These are phyloP conservation scores for Leccinum incarnatum DNA, from an alignment of 768 basidiomycete genomes.

Conservation along the genomic window DNA sequence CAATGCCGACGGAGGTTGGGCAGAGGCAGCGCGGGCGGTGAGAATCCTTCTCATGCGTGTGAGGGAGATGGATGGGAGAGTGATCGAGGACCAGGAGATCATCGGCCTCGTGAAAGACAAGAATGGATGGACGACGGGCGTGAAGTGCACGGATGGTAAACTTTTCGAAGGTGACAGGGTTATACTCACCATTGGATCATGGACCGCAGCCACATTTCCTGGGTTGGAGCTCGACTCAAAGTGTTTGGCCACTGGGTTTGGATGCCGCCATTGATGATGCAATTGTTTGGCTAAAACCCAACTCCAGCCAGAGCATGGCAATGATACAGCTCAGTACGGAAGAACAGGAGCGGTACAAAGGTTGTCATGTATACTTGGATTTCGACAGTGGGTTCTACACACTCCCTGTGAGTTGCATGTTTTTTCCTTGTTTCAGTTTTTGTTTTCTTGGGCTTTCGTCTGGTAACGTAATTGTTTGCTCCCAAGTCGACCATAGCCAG, in stretches of 20 bases:
- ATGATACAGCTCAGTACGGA: constrained; percentile 71
- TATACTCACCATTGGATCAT: constrained; percentile 74
- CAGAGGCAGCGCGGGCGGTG: constrained; percentile 68
- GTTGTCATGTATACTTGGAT: constrained; percentile 70
- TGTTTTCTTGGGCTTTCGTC: not conserved
- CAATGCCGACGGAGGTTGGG: constrained; percentile 85
- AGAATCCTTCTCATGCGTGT: constrained; percentile 54
- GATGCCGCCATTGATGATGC: not conserved
- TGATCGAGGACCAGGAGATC: constrained; percentile 59
- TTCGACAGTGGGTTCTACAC: constrained; percentile 74
- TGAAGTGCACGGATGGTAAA: constrained; percentile 58
- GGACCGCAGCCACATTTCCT: constrained; percentile 82
- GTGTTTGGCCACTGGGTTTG: constrained; percentile 81
- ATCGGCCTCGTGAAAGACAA: constrained; percentile 41
- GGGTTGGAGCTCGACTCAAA: constrained; percentile 46
- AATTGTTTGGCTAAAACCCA: not conserved
- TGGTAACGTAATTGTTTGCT: not conserved
- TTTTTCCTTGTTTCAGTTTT: not conserved
- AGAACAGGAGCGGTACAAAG: constrained; percentile 60
- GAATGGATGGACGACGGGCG: constrained; percentile 50
- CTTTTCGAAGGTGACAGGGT: constrained; percentile 56
- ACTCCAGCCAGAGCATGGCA: constrained; percentile 71
- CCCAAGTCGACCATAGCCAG: not conserved
- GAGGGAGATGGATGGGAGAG: constrained; percentile 52
- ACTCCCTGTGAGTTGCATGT: constrained; percentile 61